Base-by-base conservation (phyloP, 805 yeast genomes). In the Yamadazyma endophytica region DNA sequence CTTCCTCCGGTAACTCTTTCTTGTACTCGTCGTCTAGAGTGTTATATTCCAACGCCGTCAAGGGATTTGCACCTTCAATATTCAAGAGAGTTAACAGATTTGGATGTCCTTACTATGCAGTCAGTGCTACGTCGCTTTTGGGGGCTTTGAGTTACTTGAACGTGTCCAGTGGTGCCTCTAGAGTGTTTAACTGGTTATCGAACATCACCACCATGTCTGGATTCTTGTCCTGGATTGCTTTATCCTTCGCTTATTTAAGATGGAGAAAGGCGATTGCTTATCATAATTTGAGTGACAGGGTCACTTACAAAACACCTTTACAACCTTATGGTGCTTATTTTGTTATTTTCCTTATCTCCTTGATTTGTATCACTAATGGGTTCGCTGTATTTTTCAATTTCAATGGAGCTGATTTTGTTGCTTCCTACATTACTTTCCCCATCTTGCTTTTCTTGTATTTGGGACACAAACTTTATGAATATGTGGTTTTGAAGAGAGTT, bases 301-400 rank as follows among this genome's bases (percentile, higher is more conserved):
- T 76, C 20, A 75, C 85, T 6, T 81, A 63, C 63, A 71, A 56
- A 43, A 70, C 84, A 2, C 55, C 59, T 17, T 57, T 70, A 16
- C 82, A 77, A 54, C 79, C 83, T 24, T 70, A 59, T 40, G 73
- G 79, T 29, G 70, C 82, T 4, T 79, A 72, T 48, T 71, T 71
- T 37, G 69, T 75, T 5, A 54, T 79, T 20, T 43, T 62, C 23
- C 52, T 77, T 39, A 67, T 79, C 34, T 36, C 65, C 4, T 18
- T 82, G n/a, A 47, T 82, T 31, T 60, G 79, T 18, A 31, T 82
- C 27, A 80, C 88, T n/a, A 82, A 82, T 45, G 89, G 89, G 35
- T 82, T 78, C 49, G 79, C 73, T 3, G 80, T 75, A 4, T 81
- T 82, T 55, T 70, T 82, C 37, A 66, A 65, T 13, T 79, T 78